Evolutionary conservation across 192 early-diverging fungal genomes (phyloP).

Genomic region (Dissophora ornata): DNA sequence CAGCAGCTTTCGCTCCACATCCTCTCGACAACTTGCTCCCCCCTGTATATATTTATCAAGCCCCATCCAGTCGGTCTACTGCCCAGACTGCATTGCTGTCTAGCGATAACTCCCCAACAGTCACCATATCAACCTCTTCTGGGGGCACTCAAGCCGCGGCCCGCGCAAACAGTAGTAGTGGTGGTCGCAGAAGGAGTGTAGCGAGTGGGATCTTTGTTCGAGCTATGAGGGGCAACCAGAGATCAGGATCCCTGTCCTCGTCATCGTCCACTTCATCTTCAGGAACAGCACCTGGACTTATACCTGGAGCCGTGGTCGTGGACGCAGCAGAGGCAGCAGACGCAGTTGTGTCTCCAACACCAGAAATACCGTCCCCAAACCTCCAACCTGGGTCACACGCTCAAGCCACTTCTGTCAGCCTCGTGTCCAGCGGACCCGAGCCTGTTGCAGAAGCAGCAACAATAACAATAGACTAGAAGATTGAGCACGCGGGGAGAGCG

Average conservation of each 20-base stretch:
- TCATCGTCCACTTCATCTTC: neutral
- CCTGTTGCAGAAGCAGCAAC: too few relatives aligned
- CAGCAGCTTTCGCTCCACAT: neutral
- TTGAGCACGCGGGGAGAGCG: too few relatives aligned
- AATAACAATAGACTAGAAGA: too few relatives aligned
- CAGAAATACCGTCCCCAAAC: too few relatives aligned
- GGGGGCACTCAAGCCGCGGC: too few relatives aligned
- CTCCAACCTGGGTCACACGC: too few relatives aligned
- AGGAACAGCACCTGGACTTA: neutral
- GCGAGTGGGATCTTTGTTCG: constrained; percentile 9
- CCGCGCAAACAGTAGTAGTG: neutral
- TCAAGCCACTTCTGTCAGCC: too few relatives aligned
- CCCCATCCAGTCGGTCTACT: constrained; percentile 17
- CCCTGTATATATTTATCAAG: constrained; percentile 28
- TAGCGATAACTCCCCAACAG: constrained; percentile 27
- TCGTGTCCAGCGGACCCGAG: too few relatives aligned
- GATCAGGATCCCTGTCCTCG: constrained; percentile 4
- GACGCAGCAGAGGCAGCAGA: too few relatives aligned
- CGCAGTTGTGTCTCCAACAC: too few relatives aligned
- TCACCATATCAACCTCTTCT: neutral
- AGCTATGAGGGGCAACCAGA: neutral
- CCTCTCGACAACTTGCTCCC: constrained; percentile 15
- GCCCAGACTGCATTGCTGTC: constrained; percentile 20
- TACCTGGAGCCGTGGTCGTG: too few relatives aligned
- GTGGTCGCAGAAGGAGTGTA: neutral